Evolutionary conservation across 2,329 filamentous ascomycete species (phyloP).

Genomic region (Pseudogymnoascus sp.): DNA sequence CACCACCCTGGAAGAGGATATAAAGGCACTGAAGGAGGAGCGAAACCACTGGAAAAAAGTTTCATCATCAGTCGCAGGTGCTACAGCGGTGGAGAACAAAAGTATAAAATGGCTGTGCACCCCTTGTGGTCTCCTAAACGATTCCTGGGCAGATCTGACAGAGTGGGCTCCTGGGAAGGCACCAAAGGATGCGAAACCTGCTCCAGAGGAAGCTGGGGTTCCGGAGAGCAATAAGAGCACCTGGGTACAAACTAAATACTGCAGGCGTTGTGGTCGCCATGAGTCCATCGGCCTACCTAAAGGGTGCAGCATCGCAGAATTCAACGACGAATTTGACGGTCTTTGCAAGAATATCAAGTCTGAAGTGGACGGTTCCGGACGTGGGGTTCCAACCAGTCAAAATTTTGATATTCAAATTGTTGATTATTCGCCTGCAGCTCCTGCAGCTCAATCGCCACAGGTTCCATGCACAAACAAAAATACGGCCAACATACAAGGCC

Average conservation of each 20-base stretch:
- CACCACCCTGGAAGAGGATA: neutral
- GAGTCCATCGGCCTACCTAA: neutral
- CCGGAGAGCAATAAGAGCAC: neutral
- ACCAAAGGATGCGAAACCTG: neutral
- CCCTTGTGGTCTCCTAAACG: neutral
- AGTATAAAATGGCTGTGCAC: neutral
- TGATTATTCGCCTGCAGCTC: neutral
- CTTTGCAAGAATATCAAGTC: neutral
- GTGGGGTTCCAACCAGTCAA: neutral
- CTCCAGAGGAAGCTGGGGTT: neutral
- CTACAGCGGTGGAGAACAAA: neutral
- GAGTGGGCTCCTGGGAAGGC: neutral
- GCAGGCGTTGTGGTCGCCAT: neutral
- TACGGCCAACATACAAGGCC: neutral
- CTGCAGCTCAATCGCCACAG: neutral
- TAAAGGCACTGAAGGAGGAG: neutral
- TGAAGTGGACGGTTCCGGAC: neutral
- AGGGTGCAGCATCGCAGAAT: neutral
- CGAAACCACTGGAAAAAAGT: neutral
- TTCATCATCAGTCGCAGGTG: neutral
- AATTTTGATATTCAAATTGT: neutral
- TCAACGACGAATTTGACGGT: neutral
- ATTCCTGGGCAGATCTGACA: neutral
- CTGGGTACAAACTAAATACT: neutral
- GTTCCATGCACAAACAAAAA: neutral